Evolutionary conservation across 495 filamentous ascomycete genomes (phyloP), one percentile per base, ranked within the genome.

Genomic region (Aspergillus ellipticus): DNA sequence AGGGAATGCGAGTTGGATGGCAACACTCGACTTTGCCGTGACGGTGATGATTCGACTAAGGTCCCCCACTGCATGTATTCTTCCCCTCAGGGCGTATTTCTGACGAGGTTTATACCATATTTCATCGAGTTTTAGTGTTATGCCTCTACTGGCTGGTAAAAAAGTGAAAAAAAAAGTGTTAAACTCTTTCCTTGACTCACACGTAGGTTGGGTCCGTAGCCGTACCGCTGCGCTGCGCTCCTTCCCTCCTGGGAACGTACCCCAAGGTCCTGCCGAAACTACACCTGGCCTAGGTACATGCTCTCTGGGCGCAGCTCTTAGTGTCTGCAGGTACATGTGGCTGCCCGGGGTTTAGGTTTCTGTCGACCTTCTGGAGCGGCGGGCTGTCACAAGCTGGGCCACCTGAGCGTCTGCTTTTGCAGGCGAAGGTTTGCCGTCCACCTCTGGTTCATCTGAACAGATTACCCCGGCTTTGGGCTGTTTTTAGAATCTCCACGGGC

Each of bases 31-130:
- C 16, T 49, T 48, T 37, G 42, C 48, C 49, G 60, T 39, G 60
- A 55, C 49, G 52, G 22, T 60, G 58, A 56, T 55, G 55, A 58
- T 49, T 51, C 51, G 54, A 56, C 55, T 56, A 51, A 57, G 57
- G 60, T 51, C 50, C 53, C 47, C 54, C 42, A 53, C 54, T 55
- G 47, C 54, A 49, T 63, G 56, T 61, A 62, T 61, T 50, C n/a
- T 60, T 65, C 51, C 53, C 53, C 57, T 58, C 49, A 49, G 35
- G 55, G 60, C 58, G 54, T 57, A 60, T 65, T 58, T 64, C 54
- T 62, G 57, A 64, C 61, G 56, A 67, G 58, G 55, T 60, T 58
- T 64, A 64, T 64, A 64, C 61, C 59, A 66, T 55, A 60, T 54
- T 59, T 54, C 55, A 56, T 60, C 57, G 49, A 52, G 57, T 46